These are phyloP conservation scores for Mycena kentingensis DNA, from an alignment of 768 basidiomycete species.

Conservation along the genomic window DNA sequence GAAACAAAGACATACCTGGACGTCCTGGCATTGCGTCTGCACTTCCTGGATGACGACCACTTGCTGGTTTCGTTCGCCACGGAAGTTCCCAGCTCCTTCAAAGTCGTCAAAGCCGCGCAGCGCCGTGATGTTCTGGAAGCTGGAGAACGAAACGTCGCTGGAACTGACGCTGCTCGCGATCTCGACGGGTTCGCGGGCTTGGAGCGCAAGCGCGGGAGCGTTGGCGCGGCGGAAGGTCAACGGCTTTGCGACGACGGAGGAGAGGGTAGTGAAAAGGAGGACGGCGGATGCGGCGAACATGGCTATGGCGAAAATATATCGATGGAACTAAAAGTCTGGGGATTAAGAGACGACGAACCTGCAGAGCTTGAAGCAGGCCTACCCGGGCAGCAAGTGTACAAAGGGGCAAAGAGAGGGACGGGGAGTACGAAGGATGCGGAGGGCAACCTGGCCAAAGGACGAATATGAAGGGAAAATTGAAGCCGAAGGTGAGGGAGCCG, in stretches of 20 bases:
- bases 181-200: constrained; percentile 11
- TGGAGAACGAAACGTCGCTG: constrained; percentile 23
- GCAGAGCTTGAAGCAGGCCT: constrained; percentile 15
- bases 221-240: constrained; percentile 17
- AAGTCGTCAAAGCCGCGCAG: constrained; percentile 28
- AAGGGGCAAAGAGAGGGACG: constrained; percentile 23
- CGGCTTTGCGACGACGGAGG: constrained; percentile 16
- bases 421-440: constrained; percentile 17
- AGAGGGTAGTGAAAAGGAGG: constrained; percentile 20
- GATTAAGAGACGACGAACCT: constrained; percentile 1
- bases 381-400: constrained; percentile 19
- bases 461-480: constrained; percentile 11
- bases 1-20: neutral
- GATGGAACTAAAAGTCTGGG: constrained; percentile 11
- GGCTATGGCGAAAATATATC: neutral
- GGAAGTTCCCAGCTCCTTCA: constrained; percentile 24
- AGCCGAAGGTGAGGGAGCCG: constrained; percentile 9
- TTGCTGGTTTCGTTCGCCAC: constrained; percentile 14
- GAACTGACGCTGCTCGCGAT: too few species aligned
- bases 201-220: neutral
- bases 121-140: constrained; percentile 24
- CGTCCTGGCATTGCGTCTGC: constrained; percentile 6
- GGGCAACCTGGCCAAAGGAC: constrained; percentile 26
- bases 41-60: constrained; percentile 24
- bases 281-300: constrained; percentile 22